phyloP scores from a whole-genome alignment of 78 protist genomes.

The Bigelowiella natans region DNA sequence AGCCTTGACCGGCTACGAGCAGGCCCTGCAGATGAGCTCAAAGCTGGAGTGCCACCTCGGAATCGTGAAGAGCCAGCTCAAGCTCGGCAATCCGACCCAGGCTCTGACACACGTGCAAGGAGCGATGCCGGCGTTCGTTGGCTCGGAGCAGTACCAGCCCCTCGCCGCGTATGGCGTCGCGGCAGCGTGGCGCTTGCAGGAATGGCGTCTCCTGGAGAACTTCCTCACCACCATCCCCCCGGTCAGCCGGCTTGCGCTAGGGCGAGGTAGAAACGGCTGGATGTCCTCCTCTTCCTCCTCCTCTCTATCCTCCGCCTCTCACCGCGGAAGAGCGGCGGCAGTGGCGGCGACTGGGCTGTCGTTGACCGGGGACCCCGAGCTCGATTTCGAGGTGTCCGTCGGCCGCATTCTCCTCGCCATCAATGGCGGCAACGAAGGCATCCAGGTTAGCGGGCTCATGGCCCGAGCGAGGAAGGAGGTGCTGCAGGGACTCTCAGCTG shows the following conservation, averaged over 20 bases:
- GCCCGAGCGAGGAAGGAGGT: not conserved
- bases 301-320: no score
- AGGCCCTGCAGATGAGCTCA: not conserved
- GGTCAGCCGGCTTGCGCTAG: no score
- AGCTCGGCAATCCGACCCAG: not conserved
- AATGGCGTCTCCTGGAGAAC: not conserved
- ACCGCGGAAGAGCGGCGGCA: no score
- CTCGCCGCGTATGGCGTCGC: not conserved
- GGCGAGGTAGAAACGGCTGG: no score
- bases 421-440: not conserved
- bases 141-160: not conserved
- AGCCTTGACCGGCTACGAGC: not conserved
- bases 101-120: not conserved
- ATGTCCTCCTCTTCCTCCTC: no score
- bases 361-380: not conserved
- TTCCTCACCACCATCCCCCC: not conserved
- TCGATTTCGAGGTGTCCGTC: not conserved
- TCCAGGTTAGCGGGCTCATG: not conserved
- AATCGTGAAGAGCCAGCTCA: not conserved
- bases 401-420: not conserved
- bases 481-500: not conserved
- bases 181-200: not conserved
- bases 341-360: no score
- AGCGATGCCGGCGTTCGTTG: not conserved
- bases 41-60: not conserved